Evolutionary conservation across 768 basidiomycete species (phyloP), one percentile per base, ranked within the genome.

Genomic region (Leccinum barrowsii): DNA sequence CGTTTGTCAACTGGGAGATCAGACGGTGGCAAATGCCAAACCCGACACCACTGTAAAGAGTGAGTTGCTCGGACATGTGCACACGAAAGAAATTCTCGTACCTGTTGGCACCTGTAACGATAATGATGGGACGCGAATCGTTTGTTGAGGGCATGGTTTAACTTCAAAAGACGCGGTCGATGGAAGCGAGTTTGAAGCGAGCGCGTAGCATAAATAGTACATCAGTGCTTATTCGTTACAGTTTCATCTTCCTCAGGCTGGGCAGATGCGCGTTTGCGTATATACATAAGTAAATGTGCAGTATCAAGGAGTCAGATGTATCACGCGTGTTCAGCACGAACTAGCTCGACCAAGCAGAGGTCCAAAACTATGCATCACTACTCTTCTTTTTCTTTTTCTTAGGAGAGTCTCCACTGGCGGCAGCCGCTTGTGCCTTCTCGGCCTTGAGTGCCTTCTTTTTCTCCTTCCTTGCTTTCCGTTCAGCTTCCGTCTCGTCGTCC

Each of bases 21-120:
- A 94, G 79, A 50, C 92, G 86, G 60, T 87, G 83, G 74, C 90
- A 92, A 47, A 90, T 87, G 12, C 89, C 90, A 69, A 87, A 89
- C 15, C 92, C 92, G 17, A 94, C 80, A 56, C 92, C 92, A 40
- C 92, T 94, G 68, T 3, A 57, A 57, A 51, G 85, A 88, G 65
- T 26, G 60, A 61, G 62, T 22, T 47, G 15, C 15, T 50, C 57
- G 57, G 30, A 42, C 50, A 7, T 40, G 54, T 8, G 5, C 34
- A 30, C 37, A 21, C 21, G 5, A 30, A 56, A 13, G 49, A 19
- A 32, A 28, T 47, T 44, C 19, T 63, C 79, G 51, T 68, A 87
- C 87, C 79, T 76, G 65, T 89, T 90, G 10, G 87, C 87, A 40
- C 87, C 87, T 19, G 87, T 90, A 8, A 89, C 85, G 47, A 89